Conservation (phyloP, 78 protist genomes). For the Dictyostelium capitatum region DNA sequence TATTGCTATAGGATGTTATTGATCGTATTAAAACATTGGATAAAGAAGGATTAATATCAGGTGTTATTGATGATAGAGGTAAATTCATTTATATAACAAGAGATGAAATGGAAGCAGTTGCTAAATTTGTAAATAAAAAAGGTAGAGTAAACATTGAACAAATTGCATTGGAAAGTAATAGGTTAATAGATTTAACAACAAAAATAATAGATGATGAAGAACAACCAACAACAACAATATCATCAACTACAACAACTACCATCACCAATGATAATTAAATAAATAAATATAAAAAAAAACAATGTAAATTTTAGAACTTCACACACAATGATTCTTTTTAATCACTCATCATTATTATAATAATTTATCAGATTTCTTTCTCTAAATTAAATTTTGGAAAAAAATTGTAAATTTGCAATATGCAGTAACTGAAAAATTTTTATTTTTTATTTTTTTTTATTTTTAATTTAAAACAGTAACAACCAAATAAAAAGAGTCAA, state of each 20-base stretch:
- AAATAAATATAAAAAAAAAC: background rate
- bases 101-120: slow-evolving; percentile 86
- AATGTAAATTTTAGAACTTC: too few species aligned
- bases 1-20: slow-evolving; percentile 49
- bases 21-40: slow-evolving; percentile 81
- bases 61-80: slow-evolving; percentile 92
- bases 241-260: background rate
- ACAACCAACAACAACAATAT: background rate
- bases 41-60: slow-evolving; percentile 82
- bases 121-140: slow-evolving; percentile 60
- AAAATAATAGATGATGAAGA: slow-evolving; percentile 4
- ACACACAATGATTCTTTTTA: too few species aligned
- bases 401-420: too few species aligned
- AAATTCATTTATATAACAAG: slow-evolving; percentile 87
- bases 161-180: slow-evolving; percentile 80
- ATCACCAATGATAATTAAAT: background rate
- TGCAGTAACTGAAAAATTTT: too few species aligned
- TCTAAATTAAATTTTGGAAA: too few species aligned
- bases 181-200: slow-evolving; percentile 62
- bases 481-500: too few species aligned
- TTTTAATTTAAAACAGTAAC: too few species aligned
- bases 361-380: too few species aligned
- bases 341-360: too few species aligned
- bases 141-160: slow-evolving; percentile 89
- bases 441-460: too few species aligned